Percentiles rank a stretch among this genome's conserved stretches.
Conservation (phyloP, 495 filamentous ascomycete species). For the Evernia prunastri region DNA sequence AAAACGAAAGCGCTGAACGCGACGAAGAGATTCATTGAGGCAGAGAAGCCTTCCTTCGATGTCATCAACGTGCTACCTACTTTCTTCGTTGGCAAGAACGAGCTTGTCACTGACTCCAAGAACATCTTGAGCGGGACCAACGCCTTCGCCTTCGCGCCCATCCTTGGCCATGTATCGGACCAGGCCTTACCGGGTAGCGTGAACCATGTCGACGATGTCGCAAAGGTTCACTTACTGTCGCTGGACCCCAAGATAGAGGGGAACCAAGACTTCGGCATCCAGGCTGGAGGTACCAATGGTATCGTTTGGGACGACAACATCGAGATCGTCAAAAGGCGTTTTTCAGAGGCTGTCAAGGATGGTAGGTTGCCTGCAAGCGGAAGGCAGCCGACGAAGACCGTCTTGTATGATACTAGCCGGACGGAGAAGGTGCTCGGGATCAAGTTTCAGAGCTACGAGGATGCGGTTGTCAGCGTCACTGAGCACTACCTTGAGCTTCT, state of each 20-base stretch:
- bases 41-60: constrained; percentile 39
- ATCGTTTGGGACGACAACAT: constrained; percentile 39
- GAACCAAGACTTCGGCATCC: constrained; percentile 33
- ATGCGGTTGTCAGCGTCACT: constrained; percentile 39
- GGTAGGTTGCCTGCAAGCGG: constrained; percentile 33
- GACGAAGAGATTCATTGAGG: constrained; percentile 37
- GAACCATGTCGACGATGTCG: constrained; percentile 42
- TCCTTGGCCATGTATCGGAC: background rate
- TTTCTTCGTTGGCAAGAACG: constrained; percentile 41
- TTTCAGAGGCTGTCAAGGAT: constrained; percentile 35
- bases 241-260: constrained; percentile 36
- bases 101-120: constrained; percentile 32
- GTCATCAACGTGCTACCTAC: constrained; percentile 42
- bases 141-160: constrained; percentile 4
- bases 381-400: constrained; percentile 29
- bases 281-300: constrained; percentile 4
- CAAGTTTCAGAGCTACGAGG: constrained; percentile 38
- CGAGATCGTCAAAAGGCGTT: constrained; percentile 34
- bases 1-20: constrained; percentile 37
- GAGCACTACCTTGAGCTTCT: constrained; percentile 28
- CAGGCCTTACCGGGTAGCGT: constrained; percentile 29
- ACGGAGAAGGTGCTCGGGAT: constrained; percentile 41
- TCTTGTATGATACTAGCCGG: constrained; percentile 36
- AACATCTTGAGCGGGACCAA: constrained; percentile 24
- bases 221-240: constrained; percentile 37